phyloP scores from a whole-genome alignment of 306 rosid species.

The Vachellia collinsii region DNA sequence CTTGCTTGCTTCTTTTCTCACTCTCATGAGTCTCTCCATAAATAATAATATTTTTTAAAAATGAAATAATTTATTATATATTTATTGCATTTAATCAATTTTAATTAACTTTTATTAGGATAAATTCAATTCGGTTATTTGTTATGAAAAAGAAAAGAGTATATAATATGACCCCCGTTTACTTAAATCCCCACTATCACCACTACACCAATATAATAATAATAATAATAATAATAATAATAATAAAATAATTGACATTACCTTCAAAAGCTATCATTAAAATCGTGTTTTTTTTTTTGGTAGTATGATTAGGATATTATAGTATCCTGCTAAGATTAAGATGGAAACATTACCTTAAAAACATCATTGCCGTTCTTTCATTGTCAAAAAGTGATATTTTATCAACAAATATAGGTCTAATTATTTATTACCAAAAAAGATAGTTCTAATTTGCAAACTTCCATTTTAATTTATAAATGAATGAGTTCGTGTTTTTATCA shows the following conservation, averaged over 20 bases:
- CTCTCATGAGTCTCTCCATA: no score
- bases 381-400: background rate
- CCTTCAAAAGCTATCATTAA: background rate
- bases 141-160: no score
- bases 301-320: constrained; percentile 13
- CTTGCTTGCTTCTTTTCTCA: no score
- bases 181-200: background rate
- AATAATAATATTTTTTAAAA: no score
- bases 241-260: background rate
- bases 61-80: no score
- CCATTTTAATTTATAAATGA: background rate
- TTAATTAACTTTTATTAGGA: no score
- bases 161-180: background rate
- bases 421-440: no score
- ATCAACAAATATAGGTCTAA: no score
- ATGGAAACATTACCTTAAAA: background rate
- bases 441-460: background rate
- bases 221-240: background rate
- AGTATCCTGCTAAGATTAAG: background rate
- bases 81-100: no score
- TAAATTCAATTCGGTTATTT: no score
- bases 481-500: background rate
- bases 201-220: background rate
- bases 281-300: background rate
- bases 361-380: background rate